Evolutionary conservation across 305 asterid genomes (phyloP), one percentile per base, ranked within the genome.

Genomic region (Fraxinus greggii): DNA sequence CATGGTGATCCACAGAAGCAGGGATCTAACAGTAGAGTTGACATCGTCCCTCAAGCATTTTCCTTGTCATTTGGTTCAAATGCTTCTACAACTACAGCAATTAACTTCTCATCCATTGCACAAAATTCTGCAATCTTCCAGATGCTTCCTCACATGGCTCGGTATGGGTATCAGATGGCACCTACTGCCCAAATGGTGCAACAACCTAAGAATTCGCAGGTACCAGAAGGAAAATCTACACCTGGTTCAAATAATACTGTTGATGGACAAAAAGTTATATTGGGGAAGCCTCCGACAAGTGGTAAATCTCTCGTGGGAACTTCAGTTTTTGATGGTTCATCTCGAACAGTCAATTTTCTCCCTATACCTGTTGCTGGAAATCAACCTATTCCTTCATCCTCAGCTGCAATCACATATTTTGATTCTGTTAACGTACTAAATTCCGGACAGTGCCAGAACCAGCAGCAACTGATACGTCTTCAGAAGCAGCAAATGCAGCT

Each of bases 111-210:
- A 36, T 78, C 88, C 48, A 81, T 84, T 86, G 56, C 75, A 10
- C 92, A 86, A 69, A 85, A 70, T 19, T 32, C 88, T 33, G 77
- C 81, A 24, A 61, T 86, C 84, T 83, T 88, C 79, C 90, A 86
- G 78, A 82, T 87, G 89, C 87, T 85, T 40, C 91, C 90, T 31
- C 89, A 87, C 15, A 32, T 86, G 72, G 78, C 87, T 80, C 76
- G 81, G 85, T 83, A 80, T 42, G 83, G 87, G 65, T 76, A 73
- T 78, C 88, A 86, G 78, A 80, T 83, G 80, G 75, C 78, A 32
- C 51, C 76, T 45, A 36, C 78, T 29, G 48, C 78, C 63, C 83
- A 69, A 70, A 63, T 45, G 21, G 70, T 38, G 42, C 75, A 6
- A 70, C 86, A 82, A 29, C 81, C 72, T 70, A 87, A 83, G 81